Conservation (phyloP, 176 grass and related monocot species). For the Phoenix roebelenii region DNA sequence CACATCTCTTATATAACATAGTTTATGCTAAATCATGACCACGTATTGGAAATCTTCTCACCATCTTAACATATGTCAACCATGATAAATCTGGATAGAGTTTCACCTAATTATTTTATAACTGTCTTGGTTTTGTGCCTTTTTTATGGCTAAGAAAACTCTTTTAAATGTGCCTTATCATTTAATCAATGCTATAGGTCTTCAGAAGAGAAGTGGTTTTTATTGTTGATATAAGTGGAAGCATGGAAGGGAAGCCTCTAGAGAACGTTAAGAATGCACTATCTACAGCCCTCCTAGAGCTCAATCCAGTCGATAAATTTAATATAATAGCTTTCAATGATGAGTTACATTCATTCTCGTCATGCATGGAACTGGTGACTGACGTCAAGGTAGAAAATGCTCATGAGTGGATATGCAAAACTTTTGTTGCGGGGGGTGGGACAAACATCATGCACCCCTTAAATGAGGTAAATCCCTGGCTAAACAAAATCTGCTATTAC, state of each 20-base stretch:
- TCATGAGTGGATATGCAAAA: slow-evolving; percentile 54
- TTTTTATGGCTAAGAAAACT: not conserved
- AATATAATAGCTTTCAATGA: slow-evolving; percentile 89
- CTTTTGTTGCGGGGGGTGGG: slow-evolving; percentile 58
- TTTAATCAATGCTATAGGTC: slow-evolving; percentile 32
- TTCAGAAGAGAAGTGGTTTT: slow-evolving; percentile 75
- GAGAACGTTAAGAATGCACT: slow-evolving; percentile 69
- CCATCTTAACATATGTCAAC: too few species aligned
- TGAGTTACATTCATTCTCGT: slow-evolving; percentile 57
- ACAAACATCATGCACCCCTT: slow-evolving; percentile 74
- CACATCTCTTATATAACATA: too few species aligned
- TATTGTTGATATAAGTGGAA: slow-evolving; percentile 81
- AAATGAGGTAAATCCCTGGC: slow-evolving; percentile 46
- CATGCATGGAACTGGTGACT: slow-evolving; percentile 60
- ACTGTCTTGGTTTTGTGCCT: not conserved
- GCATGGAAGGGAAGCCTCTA: slow-evolving; percentile 89
- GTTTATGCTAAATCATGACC: too few species aligned
- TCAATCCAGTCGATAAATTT: slow-evolving; percentile 57
- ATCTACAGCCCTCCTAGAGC: slow-evolving; percentile 50
- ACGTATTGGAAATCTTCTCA: too few species aligned
- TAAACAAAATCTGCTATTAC: too few species aligned
- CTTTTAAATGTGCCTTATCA: not conserved
- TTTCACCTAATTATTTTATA: too few species aligned
- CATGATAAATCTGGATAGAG: too few species aligned
- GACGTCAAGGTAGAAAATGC: slow-evolving; percentile 57